A percentile compares a stretch with the other conserved stretches of the same genome.
These are phyloP conservation scores for Yarrowia osloensis DNA, from an alignment of 805 yeast genomes.

Conservation along the genomic window DNA sequence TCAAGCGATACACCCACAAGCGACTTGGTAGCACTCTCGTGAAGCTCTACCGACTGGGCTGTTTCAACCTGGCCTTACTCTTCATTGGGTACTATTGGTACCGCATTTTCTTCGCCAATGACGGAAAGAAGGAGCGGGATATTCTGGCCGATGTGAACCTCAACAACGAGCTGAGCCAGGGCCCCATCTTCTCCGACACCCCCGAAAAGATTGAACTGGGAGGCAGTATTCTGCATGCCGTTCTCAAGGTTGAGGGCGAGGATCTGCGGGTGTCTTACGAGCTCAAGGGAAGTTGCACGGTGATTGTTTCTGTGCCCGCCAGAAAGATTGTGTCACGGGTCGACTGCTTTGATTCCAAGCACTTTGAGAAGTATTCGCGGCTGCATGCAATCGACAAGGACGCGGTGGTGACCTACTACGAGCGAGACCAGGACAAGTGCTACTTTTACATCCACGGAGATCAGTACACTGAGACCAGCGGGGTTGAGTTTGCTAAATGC, in stretches of 20 bases:
- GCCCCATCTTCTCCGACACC: neutral
- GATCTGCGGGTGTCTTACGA: neutral
- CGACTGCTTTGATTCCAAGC: slow-evolving; percentile 13
- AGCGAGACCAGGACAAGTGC: neutral
- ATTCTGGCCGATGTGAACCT: slow-evolving; percentile 2
- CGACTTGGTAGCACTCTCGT: neutral
- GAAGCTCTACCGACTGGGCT: neutral
- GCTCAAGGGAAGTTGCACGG: slow-evolving; percentile 5
- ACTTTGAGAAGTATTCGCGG: slow-evolving; percentile 2
- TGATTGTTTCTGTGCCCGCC: neutral
- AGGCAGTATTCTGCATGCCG: slow-evolving; percentile 8
- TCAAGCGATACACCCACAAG: slow-evolving; percentile 1
- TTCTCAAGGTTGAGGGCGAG: neutral
- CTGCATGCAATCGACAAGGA: neutral
- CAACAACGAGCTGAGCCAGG: neutral
- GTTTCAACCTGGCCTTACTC: neutral
- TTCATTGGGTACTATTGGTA: slow-evolving; percentile 19
- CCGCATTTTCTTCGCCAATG: slow-evolving; percentile 1
- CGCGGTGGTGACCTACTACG: slow-evolving; percentile 3
- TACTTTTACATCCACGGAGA: slow-evolving; percentile 9
- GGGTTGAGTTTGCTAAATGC: slow-evolving; percentile 22
- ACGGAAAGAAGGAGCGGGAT: neutral
- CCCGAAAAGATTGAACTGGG: slow-evolving; percentile 6
- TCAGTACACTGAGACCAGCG: slow-evolving; percentile 1
- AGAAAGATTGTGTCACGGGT: neutral